phyloP scores from a whole-genome alignment of 2,329 filamentous ascomycete species.

The Colletotrichum sp. region DNA sequence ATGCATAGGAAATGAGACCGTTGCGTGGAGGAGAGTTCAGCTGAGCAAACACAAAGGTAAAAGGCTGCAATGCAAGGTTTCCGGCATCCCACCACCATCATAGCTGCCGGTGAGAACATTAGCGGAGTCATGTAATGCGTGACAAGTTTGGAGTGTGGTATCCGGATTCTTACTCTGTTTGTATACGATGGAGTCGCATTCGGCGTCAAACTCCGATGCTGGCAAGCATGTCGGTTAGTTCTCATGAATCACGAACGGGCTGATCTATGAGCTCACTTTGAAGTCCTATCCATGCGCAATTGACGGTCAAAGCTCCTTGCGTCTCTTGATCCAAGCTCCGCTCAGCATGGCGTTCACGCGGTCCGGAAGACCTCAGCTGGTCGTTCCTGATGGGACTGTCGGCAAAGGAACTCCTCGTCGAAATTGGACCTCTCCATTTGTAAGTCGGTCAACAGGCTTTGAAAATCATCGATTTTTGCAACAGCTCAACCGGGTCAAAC shows the following conservation, averaged over 20 bases:
- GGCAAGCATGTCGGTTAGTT: not conserved
- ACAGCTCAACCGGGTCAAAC: not conserved
- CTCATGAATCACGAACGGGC: not conserved
- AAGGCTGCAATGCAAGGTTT: not conserved
- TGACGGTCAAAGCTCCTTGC: not conserved
- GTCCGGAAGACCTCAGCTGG: not conserved
- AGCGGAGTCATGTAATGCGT: not conserved
- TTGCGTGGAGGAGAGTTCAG: not conserved
- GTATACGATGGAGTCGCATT: not conserved
- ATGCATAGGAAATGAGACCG: not conserved
- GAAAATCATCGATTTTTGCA: not conserved
- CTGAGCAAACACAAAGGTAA: not conserved
- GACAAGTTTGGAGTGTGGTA: not conserved
- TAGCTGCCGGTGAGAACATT: not conserved
- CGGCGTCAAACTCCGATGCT: not conserved
- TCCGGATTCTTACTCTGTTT: not conserved
- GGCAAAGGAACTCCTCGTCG: not conserved
- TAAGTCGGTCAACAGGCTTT: not conserved
- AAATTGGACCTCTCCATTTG: not conserved
- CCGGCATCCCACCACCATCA: not conserved
- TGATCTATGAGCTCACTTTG: not conserved
- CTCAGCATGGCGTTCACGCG: not conserved
- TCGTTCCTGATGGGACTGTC: not conserved
- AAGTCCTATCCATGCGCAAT: not conserved
- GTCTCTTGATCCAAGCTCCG: not conserved